Conservation (phyloP, 257 asterid genomes). For the Solanum paucissectum region DNA sequence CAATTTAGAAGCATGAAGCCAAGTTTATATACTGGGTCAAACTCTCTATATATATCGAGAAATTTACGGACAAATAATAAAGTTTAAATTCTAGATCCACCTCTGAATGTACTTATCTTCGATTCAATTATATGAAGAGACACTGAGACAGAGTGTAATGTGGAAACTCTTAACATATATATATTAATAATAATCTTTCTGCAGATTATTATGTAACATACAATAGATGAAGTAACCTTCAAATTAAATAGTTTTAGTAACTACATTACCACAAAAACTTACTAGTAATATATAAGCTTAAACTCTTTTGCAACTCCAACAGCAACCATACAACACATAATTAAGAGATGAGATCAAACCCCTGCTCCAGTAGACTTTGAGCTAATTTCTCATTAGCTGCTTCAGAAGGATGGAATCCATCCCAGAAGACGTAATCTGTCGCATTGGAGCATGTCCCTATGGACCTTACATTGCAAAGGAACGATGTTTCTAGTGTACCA, state of each 20-base stretch:
- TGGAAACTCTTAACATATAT: background rate
- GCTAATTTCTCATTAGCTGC: conserved; percentile 65
- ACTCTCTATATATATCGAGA: background rate
- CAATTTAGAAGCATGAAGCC: background rate
- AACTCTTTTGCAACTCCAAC: background rate
- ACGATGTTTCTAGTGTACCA: conserved; percentile 54
- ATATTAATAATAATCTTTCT: background rate
- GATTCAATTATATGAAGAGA: background rate
- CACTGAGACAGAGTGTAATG: background rate
- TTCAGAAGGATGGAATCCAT: conserved; percentile 71
- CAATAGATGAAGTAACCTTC: background rate
- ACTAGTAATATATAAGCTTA: background rate
- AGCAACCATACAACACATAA: background rate
- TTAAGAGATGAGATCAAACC: conserved; percentile 57
- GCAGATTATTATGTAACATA: background rate
- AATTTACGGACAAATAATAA: background rate
- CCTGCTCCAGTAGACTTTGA: conserved; percentile 48
- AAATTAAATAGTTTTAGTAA: background rate
- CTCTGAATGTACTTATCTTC: background rate
- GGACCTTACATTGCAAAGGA: conserved; percentile 55
- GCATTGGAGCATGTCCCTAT: conserved; percentile 77
- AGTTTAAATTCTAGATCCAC: background rate
- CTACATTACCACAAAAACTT: background rate
- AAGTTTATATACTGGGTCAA: background rate
- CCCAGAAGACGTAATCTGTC: conserved; percentile 67